Conservation (phyloP, 768 basidiomycete species). For the Amanita pseudoporphyria region DNA sequence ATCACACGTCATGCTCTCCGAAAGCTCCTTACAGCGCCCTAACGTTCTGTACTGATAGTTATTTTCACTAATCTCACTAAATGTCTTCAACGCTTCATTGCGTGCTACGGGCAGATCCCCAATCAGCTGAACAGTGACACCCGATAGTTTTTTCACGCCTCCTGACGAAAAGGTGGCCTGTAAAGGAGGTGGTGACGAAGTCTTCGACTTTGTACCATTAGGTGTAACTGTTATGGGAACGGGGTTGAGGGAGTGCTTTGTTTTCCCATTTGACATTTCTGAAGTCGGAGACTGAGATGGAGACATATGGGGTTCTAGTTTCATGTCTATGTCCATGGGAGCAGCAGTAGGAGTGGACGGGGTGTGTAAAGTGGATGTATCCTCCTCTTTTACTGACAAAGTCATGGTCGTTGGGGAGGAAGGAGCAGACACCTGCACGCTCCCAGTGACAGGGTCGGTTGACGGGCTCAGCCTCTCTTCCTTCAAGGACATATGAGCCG, state of each 20-base stretch:
- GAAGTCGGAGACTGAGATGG: slow-evolving; percentile 29
- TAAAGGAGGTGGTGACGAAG: slow-evolving; percentile 30
- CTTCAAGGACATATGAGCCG: slow-evolving; percentile 9
- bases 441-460: slow-evolving; percentile 11
- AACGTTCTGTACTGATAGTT: slow-evolving; percentile 82
- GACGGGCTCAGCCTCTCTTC: slow-evolving; percentile 14
- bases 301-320: slow-evolving; percentile 20
- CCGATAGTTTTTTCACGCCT: slow-evolving; percentile 26
- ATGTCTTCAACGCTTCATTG: slow-evolving; percentile 60
- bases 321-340: slow-evolving; percentile 23
- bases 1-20: slow-evolving; percentile 95
- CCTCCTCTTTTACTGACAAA: slow-evolving; percentile 19
- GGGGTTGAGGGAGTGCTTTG: slow-evolving; percentile 25
- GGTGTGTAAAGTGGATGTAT: slow-evolving; percentile 19
- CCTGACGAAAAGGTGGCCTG: slow-evolving; percentile 15
- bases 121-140: slow-evolving; percentile 56
- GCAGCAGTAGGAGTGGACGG: slow-evolving; percentile 17
- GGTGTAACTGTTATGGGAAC: slow-evolving; percentile 23
- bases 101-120: slow-evolving; percentile 72
- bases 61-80: slow-evolving; percentile 65
- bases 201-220: slow-evolving; percentile 25
- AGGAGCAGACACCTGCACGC: slow-evolving; percentile 15
- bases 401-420: slow-evolving; percentile 16
- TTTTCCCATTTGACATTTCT: slow-evolving; percentile 23
- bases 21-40: slow-evolving; percentile 79